Base-by-base conservation (phyloP, 352 stramenopile genomes). In the Pythium angustatum region DNA sequence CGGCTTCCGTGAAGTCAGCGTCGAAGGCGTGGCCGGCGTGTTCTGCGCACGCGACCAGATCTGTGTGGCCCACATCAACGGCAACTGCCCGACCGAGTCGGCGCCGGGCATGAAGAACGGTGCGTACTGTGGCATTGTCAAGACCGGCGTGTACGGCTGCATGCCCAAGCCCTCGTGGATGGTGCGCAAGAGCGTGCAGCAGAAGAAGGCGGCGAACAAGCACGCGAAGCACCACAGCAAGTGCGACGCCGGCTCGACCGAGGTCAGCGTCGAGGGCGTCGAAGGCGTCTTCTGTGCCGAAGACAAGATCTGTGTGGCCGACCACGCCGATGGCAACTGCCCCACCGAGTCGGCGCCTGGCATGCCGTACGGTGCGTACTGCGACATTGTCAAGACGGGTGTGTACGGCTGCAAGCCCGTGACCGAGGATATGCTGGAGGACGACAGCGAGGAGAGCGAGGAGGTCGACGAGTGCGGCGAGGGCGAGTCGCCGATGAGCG, bases 191-290 rank as follows among this genome's bases (percentile, higher is more conserved):
- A n/a, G n/a, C n/a, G n/a, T n/a, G n/a, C n/a, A n/a, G n/a, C n/a
- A n/a, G n/a, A n/a, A n/a, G n/a, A n/a, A n/a, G n/a, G n/a, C n/a
- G n/a, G n/a, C n/a, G n/a, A n/a, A n/a, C n/a, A n/a, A n/a, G n/a
- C 14, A 11, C 66, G 26, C 58, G n/a, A n/a, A n/a, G n/a, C n/a
- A n/a, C n/a, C n/a, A n/a, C n/a, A n/a, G n/a, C n/a, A n/a, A n/a
- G n/a, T n/a, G n/a, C n/a, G n/a, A n/a, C 1, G 17, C 17, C 9
- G 41, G 41, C 21, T 38, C 33, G 33, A 38, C 26, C 14, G 22
- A 53, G 14, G 43, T 63, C 55, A 70, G 49, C 48, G 58, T 58
- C 2, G 56, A 55, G 44, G 45, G 56, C 31, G 56, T 63, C 31
- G 43, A 43, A 19, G 56, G 56, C 14, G 17, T 63, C 30, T 63